Conservation (phyloP, 257 asterid species). For the Nicotiana attenuata region DNA sequence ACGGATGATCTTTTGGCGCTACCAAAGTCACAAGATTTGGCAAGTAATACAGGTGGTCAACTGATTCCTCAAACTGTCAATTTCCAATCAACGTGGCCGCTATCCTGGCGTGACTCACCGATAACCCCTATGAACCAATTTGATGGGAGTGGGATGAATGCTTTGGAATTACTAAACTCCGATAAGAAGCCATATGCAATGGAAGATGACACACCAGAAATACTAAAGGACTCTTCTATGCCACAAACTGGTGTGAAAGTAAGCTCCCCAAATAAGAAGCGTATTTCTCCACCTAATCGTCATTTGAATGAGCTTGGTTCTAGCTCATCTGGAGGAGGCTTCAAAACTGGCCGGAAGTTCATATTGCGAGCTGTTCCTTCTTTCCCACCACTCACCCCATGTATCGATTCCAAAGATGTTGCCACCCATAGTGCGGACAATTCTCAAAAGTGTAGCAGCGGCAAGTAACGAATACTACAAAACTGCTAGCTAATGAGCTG, state of each 20-base stretch:
- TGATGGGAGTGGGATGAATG: slow-evolving; percentile 23
- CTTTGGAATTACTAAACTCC: slow-evolving; percentile 26
- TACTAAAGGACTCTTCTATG: slow-evolving; percentile 40
- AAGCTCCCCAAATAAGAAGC: slow-evolving; percentile 67
- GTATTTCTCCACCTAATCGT: slow-evolving; percentile 71
- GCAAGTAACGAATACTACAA: slow-evolving; percentile 18
- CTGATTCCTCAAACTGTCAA: slow-evolving; percentile 25
- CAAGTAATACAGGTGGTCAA: slow-evolving; percentile 22
- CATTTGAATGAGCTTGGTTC: slow-evolving; percentile 23
- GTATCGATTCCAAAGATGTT: slow-evolving; percentile 30
- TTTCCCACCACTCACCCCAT: slow-evolving; percentile 52
- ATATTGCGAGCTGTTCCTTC: slow-evolving; percentile 58
- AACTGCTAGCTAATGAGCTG: neutral
- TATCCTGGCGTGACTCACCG: slow-evolving; percentile 43
- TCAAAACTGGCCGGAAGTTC: slow-evolving; percentile 54
- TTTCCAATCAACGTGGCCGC: slow-evolving; percentile 30
- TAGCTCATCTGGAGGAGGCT: slow-evolving; percentile 34
- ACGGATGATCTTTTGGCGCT: slow-evolving; percentile 4
- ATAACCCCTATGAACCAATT: slow-evolving; percentile 35
- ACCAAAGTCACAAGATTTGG: slow-evolving; percentile 30
- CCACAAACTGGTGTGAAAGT: slow-evolving; percentile 50
- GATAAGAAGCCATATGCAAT: slow-evolving; percentile 22
- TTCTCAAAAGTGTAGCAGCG: slow-evolving; percentile 27
- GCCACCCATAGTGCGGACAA: slow-evolving; percentile 15
- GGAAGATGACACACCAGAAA: slow-evolving; percentile 60